These are phyloP conservation scores for Raffaelea ambrosiae DNA, from an alignment of 2,329 filamentous ascomycete species.

Conservation along the genomic window DNA sequence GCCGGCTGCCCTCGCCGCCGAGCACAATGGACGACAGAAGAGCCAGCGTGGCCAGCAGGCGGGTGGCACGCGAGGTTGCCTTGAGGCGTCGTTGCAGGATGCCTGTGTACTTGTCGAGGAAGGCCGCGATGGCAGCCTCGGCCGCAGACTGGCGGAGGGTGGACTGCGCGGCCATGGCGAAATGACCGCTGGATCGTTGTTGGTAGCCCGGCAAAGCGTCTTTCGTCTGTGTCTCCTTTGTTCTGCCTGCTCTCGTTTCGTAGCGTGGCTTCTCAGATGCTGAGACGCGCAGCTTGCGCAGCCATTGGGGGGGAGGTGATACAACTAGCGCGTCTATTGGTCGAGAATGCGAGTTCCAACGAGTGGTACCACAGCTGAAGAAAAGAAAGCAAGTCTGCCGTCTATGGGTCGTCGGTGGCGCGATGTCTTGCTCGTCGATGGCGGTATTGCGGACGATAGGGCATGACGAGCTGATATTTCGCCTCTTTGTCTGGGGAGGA, in stretches of 20 bases:
- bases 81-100: slow-evolving; percentile 47
- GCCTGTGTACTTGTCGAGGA: slow-evolving; percentile 51
- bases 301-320: background rate
- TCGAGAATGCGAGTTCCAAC: background rate
- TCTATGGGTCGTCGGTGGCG: too few relatives aligned
- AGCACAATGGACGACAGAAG: slow-evolving; percentile 72
- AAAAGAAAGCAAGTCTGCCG: too few relatives aligned
- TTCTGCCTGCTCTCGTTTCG: too few relatives aligned
- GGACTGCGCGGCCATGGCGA: slow-evolving; percentile 75
- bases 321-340: background rate
- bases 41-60: slow-evolving; percentile 66
- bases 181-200: too few relatives aligned
- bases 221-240: too few relatives aligned
- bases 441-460: too few relatives aligned
- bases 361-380: too few relatives aligned
- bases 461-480: background rate
- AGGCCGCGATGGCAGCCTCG: slow-evolving; percentile 57
- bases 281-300: too few relatives aligned
- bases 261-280: too few relatives aligned
- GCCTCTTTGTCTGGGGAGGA: background rate
- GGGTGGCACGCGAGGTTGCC: slow-evolving; percentile 42
- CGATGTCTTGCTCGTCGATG: too few relatives aligned
- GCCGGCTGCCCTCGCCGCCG: slow-evolving; percentile 67
- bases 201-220: too few relatives aligned
- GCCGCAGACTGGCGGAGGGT: slow-evolving; percentile 61